Evolutionary conservation across 225 moss, liverwort and hornwort genomes (phyloP), one percentile per base, ranked within the genome.

Genomic region (Ulota crispa): DNA sequence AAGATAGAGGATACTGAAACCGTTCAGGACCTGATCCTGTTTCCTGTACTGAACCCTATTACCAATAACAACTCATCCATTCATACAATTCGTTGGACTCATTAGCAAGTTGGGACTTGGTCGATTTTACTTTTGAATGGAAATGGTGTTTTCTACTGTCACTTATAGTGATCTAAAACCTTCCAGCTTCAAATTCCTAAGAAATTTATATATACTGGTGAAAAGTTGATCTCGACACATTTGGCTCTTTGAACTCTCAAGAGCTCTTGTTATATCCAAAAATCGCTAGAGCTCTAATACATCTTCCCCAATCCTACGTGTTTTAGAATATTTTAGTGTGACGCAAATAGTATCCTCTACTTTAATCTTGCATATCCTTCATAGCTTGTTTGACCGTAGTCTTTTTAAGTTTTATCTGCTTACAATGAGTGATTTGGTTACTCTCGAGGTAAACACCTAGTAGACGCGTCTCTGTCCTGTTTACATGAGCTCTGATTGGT

Each of bases 361-460:
- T 42, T 75, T 42, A 14, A 56, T 69, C 61, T 27, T 59, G 20
- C 57, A 64, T 18, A 56, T n/a, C 16, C 23, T 72, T 70, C 27
- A 71, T 75, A 59, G 26, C 47, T 75, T 57, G 45, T 64, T 62
- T 65, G 75, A 69, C 63, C n/a, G 13, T 55, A n/a, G 23, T 34
- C 55, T 70, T 79, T 70, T 63, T 45, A 69, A 69, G 27, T 66
- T 28, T 21, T 61, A 52, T 32, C 43, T 63, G 23, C 56, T 13
- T 42, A 55, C n/a, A 6, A 43, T 54, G 34, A 53, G 32, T 73
- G 63, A 36, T 42, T 60, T 67, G 23, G 53, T 37, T 53, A 16
- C 24, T 77, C 72, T 81, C 45, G 59, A 42, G 53, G 11, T 41
- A 8, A 28, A 39, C 53, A 73, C 23, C 27, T 36, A 23, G 50